phyloP scores from a whole-genome alignment of 345 rosid genomes.

The Lenwebbia sp. region DNA sequence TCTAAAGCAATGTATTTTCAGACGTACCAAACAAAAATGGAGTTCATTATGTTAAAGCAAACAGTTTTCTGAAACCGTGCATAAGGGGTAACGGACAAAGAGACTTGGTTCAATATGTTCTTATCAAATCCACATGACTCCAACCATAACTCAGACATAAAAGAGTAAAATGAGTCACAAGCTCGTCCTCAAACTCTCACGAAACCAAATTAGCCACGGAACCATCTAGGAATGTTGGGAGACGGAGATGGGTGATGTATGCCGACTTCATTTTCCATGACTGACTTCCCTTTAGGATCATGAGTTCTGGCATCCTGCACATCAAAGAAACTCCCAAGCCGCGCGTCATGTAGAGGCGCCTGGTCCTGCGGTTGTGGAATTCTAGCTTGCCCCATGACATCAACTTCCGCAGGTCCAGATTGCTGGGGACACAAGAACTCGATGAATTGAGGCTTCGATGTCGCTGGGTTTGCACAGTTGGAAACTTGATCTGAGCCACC shows the following conservation, averaged over 20 bases:
- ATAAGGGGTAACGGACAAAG: background rate
- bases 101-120: background rate
- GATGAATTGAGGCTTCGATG: too few relatives aligned
- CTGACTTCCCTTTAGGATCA: background rate
- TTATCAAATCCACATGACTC: background rate
- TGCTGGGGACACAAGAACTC: too few relatives aligned
- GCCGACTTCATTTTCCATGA: too few relatives aligned
- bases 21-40: background rate
- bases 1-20: background rate
- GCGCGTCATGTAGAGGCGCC: background rate
- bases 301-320: background rate
- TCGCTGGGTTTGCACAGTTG: too few relatives aligned
- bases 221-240: background rate
- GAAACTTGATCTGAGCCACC: too few relatives aligned
- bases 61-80: background rate
- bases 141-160: background rate
- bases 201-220: background rate
- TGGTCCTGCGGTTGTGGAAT: background rate
- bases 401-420: too few relatives aligned
- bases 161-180: too few relatives aligned
- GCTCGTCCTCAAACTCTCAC: background rate
- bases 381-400: too few relatives aligned
- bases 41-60: background rate
- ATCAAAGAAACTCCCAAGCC: background rate
- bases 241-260: background rate